A percentile compares a stretch with the other conserved stretches of the same genome.
phyloP scores from a whole-genome alignment of 768 basidiomycete species.

The Boletus vermiculosoides region DNA sequence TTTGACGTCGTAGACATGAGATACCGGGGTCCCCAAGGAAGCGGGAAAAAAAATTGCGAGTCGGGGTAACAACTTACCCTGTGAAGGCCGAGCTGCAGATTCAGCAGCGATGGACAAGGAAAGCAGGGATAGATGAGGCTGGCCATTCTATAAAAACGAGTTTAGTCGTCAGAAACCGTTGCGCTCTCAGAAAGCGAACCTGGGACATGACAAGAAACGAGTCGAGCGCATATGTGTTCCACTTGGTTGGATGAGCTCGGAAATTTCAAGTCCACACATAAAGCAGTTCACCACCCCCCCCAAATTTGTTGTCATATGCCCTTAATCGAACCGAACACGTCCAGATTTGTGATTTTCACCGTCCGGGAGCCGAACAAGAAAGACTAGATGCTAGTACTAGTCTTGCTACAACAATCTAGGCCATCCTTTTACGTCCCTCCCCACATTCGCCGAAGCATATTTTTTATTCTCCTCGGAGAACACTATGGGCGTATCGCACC shows the following conservation, averaged over 20 bases:
- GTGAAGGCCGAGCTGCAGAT: slow-evolving; percentile 11
- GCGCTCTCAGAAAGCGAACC: slow-evolving; percentile 10
- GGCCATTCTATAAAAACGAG: slow-evolving; percentile 8
- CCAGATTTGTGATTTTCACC: not conserved
- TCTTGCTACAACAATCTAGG: not conserved
- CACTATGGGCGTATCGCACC: not conserved
- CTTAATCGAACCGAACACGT: slow-evolving; percentile 15
- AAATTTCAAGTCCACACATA: slow-evolving; percentile 22
- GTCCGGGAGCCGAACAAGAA: not conserved
- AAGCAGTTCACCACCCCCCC: slow-evolving; percentile 6
- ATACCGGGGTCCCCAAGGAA: not conserved
- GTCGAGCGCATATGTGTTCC: slow-evolving; percentile 6
- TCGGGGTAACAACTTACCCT: slow-evolving; percentile 13
- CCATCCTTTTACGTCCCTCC: not conserved
- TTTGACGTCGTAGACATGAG: not conserved
- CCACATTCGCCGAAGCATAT: not conserved
- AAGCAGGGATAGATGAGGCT: slow-evolving; percentile 47
- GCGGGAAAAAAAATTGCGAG: not conserved
- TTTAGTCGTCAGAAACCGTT: not conserved
- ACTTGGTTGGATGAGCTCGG: not conserved
- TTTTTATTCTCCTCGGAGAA: not conserved
- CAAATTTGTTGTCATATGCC: slow-evolving; percentile 23
- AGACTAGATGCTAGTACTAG: not conserved
- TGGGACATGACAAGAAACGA: slow-evolving; percentile 21
- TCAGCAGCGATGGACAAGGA: slow-evolving; percentile 65